Conservation (phyloP, 2,329 filamentous ascomycete species). For the Ophiosphaerella korrae region DNA sequence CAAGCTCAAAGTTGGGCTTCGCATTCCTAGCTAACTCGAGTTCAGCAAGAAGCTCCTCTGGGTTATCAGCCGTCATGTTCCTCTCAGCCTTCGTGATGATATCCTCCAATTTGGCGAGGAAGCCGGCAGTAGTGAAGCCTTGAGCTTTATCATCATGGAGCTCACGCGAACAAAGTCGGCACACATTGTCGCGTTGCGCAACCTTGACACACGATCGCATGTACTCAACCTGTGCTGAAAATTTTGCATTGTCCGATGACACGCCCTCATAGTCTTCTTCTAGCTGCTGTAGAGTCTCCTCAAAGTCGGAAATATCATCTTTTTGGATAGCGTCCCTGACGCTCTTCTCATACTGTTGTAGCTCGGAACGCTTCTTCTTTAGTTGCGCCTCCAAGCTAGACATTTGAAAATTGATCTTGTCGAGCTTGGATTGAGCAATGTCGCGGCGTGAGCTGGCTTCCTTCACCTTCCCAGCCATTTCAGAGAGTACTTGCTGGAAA, state of each 20-base stretch:
- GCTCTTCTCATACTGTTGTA: constrained; percentile 64
- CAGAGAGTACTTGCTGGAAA: constrained; percentile 68
- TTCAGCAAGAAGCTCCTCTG: constrained; percentile 65
- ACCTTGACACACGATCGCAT: constrained; percentile 70
- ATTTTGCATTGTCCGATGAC: constrained; percentile 70
- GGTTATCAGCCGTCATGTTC: constrained; percentile 65
- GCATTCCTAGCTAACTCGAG: constrained; percentile 63
- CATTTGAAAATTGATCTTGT: constrained; percentile 76
- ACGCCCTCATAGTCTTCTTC: constrained; percentile 58
- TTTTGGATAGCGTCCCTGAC: constrained; percentile 60
- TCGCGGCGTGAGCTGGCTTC: constrained; percentile 75
- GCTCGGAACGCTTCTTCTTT: constrained; percentile 67
- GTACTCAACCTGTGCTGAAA: constrained; percentile 71
- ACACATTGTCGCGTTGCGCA: constrained; percentile 71
- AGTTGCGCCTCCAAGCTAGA: constrained; percentile 68
- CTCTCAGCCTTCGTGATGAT: constrained; percentile 57
- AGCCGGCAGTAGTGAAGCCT: constrained; percentile 58
- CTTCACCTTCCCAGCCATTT: constrained; percentile 62
- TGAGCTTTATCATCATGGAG: constrained; percentile 64
- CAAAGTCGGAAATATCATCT: constrained; percentile 53
- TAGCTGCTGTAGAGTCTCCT: constrained; percentile 57
- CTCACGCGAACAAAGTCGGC: constrained; percentile 73
- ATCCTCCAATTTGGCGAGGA: constrained; percentile 70
- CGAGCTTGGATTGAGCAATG: constrained; percentile 70
- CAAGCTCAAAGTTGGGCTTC: constrained; percentile 72